phyloP scores from a whole-genome alignment of 345 rosid species.

The Camelina hispida region DNA sequence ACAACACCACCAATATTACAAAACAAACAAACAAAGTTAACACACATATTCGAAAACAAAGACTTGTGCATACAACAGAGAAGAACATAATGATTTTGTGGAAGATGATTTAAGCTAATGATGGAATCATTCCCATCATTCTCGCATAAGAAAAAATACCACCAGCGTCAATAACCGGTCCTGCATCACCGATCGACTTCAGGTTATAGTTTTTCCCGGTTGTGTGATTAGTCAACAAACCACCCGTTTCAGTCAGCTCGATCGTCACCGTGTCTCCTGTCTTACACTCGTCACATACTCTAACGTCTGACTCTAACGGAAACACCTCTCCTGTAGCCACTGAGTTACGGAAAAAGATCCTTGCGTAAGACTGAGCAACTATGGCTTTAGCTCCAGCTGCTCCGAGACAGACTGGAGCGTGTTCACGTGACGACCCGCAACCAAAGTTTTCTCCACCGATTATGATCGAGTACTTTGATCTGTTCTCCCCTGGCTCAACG shows the following conservation, averaged over 20 bases:
- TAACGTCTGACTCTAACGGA: conserved; percentile 77
- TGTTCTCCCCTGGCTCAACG: conserved; percentile 57
- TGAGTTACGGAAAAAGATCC: conserved; percentile 89
- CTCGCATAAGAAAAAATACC: conserved; percentile 85
- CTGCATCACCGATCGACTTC: conserved; percentile 84
- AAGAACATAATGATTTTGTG: neutral
- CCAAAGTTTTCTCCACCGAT: conserved; percentile 87
- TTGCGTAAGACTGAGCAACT: conserved; percentile 81
- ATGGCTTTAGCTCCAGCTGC: conserved; percentile 80
- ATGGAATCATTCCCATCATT: conserved; percentile 73
- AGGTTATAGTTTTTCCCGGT: conserved; percentile 74
- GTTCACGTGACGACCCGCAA: conserved; percentile 93
- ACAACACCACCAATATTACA: neutral
- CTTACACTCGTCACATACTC: conserved; percentile 78
- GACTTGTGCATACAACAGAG: neutral
- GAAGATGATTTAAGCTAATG: conserved; percentile 32
- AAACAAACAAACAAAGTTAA: neutral
- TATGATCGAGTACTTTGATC: conserved; percentile 67
- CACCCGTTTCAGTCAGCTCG: conserved; percentile 63
- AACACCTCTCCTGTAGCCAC: conserved; percentile 88
- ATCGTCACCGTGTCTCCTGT: conserved; percentile 80
- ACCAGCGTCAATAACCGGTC: conserved; percentile 83
- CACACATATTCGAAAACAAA: conserved; percentile 2
- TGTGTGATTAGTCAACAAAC: conserved; percentile 73
- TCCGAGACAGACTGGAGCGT: conserved; percentile 89